Conservation (phyloP, 345 rosid species). For the Hevea brasiliensis region DNA sequence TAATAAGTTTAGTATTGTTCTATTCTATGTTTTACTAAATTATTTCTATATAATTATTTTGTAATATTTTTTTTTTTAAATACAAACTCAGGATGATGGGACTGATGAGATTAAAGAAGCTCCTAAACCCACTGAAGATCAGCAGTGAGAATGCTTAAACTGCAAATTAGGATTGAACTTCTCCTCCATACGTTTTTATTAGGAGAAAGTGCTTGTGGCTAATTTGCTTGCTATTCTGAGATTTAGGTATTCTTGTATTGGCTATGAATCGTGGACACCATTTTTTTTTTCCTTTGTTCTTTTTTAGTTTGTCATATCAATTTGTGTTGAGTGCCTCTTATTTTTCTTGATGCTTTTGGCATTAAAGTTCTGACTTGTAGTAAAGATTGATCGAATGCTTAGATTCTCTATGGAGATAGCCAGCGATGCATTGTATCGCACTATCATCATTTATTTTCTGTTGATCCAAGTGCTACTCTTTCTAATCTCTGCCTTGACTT, state of each 20-base stretch:
- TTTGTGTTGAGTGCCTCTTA: conserved; percentile 26
- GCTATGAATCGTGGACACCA: conserved; percentile 36
- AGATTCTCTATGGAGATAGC: neutral
- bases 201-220: conserved; percentile 58
- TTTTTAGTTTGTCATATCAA: conserved; percentile 17
- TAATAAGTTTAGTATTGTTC: conserved; percentile 12
- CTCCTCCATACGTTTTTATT: conserved; percentile 57
- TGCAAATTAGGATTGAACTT: conserved; percentile 43
- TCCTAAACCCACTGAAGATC: conserved; percentile 56
- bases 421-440: neutral
- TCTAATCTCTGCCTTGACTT: too few relatives aligned
- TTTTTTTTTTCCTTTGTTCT: neutral
- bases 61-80: neutral
- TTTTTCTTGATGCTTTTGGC: conserved; percentile 24
- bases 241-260: conserved; percentile 49
- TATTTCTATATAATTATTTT: neutral
- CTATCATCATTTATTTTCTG: neutral
- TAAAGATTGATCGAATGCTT: neutral
- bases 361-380: too few relatives aligned
- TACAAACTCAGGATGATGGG: conserved; percentile 64
- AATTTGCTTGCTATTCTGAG: conserved; percentile 32
- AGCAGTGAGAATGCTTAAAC: conserved; percentile 41
- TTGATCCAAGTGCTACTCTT: too few relatives aligned
- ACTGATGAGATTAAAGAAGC: conserved; percentile 89
- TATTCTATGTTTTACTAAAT: neutral